These are phyloP conservation scores for Raddia guianensis DNA, from an alignment of 176 grass and related monocot genomes.

Conservation along the genomic window DNA sequence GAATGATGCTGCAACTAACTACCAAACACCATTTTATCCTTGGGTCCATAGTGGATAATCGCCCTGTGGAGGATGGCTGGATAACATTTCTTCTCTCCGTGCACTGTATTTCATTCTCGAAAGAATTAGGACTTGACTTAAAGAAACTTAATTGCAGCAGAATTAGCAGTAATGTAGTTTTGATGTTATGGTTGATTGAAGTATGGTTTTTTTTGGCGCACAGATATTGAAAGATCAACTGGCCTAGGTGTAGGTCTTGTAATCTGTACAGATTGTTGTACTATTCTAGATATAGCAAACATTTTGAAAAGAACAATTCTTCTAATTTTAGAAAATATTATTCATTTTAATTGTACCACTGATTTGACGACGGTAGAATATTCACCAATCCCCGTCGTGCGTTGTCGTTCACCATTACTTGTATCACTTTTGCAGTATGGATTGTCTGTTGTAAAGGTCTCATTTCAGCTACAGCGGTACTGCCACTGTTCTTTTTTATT, in stretches of 20 bases:
- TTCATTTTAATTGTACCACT: not conserved
- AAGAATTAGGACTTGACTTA: not conserved
- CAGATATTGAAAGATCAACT: not conserved
- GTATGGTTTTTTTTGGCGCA: not conserved
- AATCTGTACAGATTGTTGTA: not conserved
- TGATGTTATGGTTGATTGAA: not conserved
- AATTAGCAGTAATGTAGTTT: not conserved
- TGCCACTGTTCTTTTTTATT: no score
- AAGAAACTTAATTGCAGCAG: not conserved
- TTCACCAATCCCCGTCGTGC: not conserved
- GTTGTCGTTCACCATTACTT: not conserved
- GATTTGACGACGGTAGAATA: not conserved
- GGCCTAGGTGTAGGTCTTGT: not conserved
- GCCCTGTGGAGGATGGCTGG: not conserved
- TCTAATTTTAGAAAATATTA: not conserved
- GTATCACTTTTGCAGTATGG: not conserved
- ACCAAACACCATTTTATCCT: not conserved
- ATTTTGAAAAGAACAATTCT: not conserved
- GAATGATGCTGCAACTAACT: not conserved
- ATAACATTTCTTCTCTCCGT: no score
- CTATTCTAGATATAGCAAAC: not conserved
- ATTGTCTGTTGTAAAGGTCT: not conserved
- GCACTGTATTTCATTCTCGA: not conserved
- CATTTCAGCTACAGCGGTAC: not conserved
- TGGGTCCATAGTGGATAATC: not conserved